phyloP scores from a whole-genome alignment of 768 basidiomycete species.

The Suillus luteus region DNA sequence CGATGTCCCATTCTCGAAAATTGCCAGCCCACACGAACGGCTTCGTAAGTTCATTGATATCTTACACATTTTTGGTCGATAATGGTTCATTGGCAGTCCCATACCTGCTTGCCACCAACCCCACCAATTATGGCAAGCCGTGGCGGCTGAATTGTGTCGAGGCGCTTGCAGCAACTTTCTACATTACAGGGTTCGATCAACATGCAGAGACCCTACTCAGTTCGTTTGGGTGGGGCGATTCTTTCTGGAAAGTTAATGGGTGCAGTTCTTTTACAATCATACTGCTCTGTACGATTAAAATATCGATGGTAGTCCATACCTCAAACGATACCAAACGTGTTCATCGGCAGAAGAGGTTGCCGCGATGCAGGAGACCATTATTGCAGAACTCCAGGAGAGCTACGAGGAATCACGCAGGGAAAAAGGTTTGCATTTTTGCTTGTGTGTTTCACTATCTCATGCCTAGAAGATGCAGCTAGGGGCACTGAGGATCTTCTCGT shows the following conservation, averaged over 20 bases:
- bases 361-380: constrained; percentile 64
- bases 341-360: constrained; percentile 57
- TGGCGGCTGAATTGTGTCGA: constrained; percentile 96
- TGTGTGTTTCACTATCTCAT: constrained; percentile 5
- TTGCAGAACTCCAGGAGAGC: constrained; percentile 64
- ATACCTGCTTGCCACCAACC: constrained; percentile 93
- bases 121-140: constrained; percentile 97
- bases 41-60: constrained; percentile 56
- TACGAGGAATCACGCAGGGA: constrained; percentile 58
- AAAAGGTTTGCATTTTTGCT: constrained; percentile 41
- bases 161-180: constrained; percentile 92
- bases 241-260: constrained; percentile 88
- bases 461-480: constrained; percentile 23
- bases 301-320: constrained; percentile 35
- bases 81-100: constrained; percentile 61
- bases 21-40: constrained; percentile 90
- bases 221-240: constrained; percentile 89
- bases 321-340: constrained; percentile 80
- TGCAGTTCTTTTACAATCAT: constrained; percentile 24
- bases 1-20: constrained; percentile 94
- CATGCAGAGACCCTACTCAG: constrained; percentile 79
- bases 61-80: background rate
- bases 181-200: constrained; percentile 82
- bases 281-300: background rate
- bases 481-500: constrained; percentile 64